Evolutionary conservation across 768 basidiomycete genomes (phyloP).

Genomic region (Lactarius indigo): DNA sequence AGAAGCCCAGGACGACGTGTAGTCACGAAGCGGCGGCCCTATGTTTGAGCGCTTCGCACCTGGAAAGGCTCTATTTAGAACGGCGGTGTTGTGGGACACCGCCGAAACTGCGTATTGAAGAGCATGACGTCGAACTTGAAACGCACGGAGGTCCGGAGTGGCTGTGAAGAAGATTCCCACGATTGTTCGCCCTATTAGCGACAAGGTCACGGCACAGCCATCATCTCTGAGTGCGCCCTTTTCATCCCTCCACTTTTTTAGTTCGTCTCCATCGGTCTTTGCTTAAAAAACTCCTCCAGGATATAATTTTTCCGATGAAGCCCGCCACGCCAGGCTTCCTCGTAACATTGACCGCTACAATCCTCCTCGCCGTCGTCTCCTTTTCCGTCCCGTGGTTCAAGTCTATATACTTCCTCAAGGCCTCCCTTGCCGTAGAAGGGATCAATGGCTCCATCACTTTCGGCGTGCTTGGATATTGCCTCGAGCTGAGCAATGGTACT

Average conservation of each 20-base stretch:
- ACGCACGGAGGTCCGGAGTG: conserved; percentile 2
- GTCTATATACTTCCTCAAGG: conserved; percentile 85
- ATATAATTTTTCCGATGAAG: conserved; percentile 43
- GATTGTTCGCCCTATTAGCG: not conserved
- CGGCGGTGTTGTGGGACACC: conserved; percentile 42
- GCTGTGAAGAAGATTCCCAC: not conserved
- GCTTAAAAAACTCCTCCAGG: not conserved
- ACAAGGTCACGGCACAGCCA: not conserved
- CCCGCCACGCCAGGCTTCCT: conserved; percentile 91
- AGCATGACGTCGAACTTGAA: too few relatives aligned
- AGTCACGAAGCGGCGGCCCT: conserved; percentile 42
- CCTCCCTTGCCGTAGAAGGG: conserved; percentile 47
- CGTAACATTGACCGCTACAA: conserved; percentile 73
- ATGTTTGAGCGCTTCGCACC: conserved; percentile 42
- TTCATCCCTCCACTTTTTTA: not conserved
- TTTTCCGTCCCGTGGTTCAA: conserved; percentile 92
- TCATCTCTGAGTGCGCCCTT: not conserved
- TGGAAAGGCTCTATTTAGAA: conserved; percentile 41
- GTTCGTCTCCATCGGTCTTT: not conserved
- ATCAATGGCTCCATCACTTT: conserved; percentile 67
- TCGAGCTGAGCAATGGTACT: conserved; percentile 49
- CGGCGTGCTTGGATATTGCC: conserved; percentile 88
- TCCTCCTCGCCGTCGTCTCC: conserved; percentile 78
- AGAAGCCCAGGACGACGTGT: conserved; percentile 51
- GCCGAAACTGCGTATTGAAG: too few relatives aligned